These are phyloP conservation scores for Lactarius tabidus DNA, from an alignment of 768 basidiomycete genomes.

Conservation along the genomic window DNA sequence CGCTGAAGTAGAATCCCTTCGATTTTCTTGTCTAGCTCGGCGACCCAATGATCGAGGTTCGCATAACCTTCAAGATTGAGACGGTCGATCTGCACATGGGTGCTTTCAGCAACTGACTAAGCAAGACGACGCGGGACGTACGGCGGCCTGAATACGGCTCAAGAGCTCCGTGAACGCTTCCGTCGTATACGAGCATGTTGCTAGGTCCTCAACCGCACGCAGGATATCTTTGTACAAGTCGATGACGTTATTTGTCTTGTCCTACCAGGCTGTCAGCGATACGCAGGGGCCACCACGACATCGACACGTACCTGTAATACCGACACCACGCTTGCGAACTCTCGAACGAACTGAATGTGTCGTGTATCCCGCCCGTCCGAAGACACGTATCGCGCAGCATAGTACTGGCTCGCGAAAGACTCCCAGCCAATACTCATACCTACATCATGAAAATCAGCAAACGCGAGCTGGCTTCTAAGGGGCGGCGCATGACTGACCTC, in stretches of 20 bases:
- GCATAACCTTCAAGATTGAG: slow-evolving; percentile 94
- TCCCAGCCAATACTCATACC: slow-evolving; percentile 98
- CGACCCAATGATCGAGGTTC: slow-evolving; percentile 60
- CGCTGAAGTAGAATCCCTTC: slow-evolving; percentile 76
- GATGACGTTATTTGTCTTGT: slow-evolving; percentile 92
- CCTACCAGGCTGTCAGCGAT: slow-evolving; percentile 40
- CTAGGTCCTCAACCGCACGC: slow-evolving; percentile 80
- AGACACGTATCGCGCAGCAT: slow-evolving; percentile 69
- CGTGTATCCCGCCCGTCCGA: slow-evolving; percentile 81
- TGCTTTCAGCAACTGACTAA: slow-evolving; percentile 1
- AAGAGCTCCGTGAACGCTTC: slow-evolving; percentile 82
- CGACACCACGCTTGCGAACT: slow-evolving; percentile 91
- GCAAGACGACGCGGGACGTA: slow-evolving; percentile 36
- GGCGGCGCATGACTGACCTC: slow-evolving; percentile 52
- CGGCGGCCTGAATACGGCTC: slow-evolving; percentile 77
- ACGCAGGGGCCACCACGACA: neutral
- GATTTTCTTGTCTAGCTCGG: slow-evolving; percentile 62
- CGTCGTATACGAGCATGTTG: slow-evolving; percentile 77
- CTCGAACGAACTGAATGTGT: slow-evolving; percentile 90
- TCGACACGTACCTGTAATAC: slow-evolving; percentile 64
- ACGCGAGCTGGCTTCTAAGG: neutral
- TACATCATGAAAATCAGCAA: slow-evolving; percentile 30
- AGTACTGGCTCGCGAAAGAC: slow-evolving; percentile 92
- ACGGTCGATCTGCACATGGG: slow-evolving; percentile 66
- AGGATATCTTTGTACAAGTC: slow-evolving; percentile 86